These are phyloP conservation scores for Hymenoscyphus scutula DNA, from an alignment of 2,329 filamentous ascomycete genomes.

Conservation along the genomic window DNA sequence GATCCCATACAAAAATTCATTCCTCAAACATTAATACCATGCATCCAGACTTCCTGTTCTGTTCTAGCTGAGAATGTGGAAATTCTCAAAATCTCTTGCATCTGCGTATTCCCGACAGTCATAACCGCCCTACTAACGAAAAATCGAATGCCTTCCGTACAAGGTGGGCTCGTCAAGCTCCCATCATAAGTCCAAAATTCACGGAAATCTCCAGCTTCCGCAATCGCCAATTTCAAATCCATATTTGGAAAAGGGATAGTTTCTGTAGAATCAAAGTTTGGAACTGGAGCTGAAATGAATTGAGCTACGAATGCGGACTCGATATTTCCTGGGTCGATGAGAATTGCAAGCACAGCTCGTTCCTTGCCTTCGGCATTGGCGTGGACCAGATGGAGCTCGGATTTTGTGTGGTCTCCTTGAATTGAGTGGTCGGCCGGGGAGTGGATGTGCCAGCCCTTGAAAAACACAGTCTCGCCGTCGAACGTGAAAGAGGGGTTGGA, in stretches of 20 bases:
- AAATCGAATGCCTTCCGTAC: constrained; percentile 46
- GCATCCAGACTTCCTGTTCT: constrained; percentile 47
- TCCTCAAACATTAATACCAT: constrained; percentile 27
- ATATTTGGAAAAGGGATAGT: constrained; percentile 29
- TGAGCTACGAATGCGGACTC: constrained; percentile 43
- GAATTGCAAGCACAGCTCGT: constrained; percentile 46
- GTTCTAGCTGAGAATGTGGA: constrained; percentile 45
- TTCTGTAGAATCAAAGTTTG: constrained; percentile 40
- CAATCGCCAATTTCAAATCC: constrained; percentile 37
- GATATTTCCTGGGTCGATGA: constrained; percentile 43
- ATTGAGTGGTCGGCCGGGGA: constrained; percentile 49
- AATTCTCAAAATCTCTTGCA: constrained; percentile 45
- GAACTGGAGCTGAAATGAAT: constrained; percentile 37
- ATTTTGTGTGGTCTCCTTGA: constrained; percentile 42
- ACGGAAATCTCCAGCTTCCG: constrained; percentile 40
- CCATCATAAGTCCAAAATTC: constrained; percentile 50
- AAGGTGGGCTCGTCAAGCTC: constrained; percentile 47
- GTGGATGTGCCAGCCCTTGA: constrained; percentile 52
- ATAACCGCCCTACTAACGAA: constrained; percentile 44
- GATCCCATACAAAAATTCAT: not conserved
- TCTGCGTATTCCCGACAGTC: constrained; percentile 45
- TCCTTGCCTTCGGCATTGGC: constrained; percentile 42
- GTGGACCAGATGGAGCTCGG: constrained; percentile 50
- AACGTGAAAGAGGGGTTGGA: constrained; percentile 43
- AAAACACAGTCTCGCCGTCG: constrained; percentile 47